Percentiles rank a stretch among this genome's conserved stretches.
phyloP scores from a whole-genome alignment of 2,329 filamentous ascomycete genomes.

The Berkeleyomyces basicola region DNA sequence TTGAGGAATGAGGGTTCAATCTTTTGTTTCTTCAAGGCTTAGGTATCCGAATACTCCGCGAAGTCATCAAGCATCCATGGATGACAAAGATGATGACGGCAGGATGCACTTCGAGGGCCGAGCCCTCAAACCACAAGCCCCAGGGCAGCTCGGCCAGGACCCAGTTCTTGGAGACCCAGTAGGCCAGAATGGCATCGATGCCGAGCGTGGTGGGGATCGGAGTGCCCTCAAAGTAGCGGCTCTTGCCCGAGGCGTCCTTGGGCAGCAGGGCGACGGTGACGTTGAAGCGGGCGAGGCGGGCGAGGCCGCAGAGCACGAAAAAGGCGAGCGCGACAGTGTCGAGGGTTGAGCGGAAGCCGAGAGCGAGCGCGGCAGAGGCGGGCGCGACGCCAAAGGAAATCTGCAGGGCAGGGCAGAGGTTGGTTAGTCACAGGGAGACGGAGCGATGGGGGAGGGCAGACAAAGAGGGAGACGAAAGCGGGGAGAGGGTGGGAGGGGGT shows the following conservation, averaged over 20 bases:
- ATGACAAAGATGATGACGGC: slow-evolving; percentile 62
- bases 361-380: slow-evolving; percentile 69
- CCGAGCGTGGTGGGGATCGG: slow-evolving; percentile 82
- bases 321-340: slow-evolving; percentile 70
- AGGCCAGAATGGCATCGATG: slow-evolving; percentile 72
- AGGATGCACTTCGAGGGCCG: slow-evolving; percentile 68
- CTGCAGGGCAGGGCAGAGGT: slow-evolving; percentile 28
- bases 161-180: slow-evolving; percentile 72
- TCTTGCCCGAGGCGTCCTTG: slow-evolving; percentile 84
- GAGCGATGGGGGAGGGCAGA: background rate
- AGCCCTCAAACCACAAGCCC: slow-evolving; percentile 51
- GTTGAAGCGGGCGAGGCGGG: slow-evolving; percentile 90
- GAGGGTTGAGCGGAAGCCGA: slow-evolving; percentile 68
- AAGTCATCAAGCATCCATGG: slow-evolving; percentile 91
- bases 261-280: slow-evolving; percentile 80
- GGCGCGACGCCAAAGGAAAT: slow-evolving; percentile 92
- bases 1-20: background rate
- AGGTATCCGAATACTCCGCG: slow-evolving; percentile 84
- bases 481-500: background rate
- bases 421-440: background rate
- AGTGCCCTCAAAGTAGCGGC: slow-evolving; percentile 89
- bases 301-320: slow-evolving; percentile 90
- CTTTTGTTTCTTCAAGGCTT: slow-evolving; percentile 44
- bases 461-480: background rate
- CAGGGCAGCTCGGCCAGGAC: slow-evolving; percentile 62